These are phyloP conservation scores for apple (Malus domestica) DNA, from an alignment of 306 rosid genomes.

Conservation along the genomic window DNA sequence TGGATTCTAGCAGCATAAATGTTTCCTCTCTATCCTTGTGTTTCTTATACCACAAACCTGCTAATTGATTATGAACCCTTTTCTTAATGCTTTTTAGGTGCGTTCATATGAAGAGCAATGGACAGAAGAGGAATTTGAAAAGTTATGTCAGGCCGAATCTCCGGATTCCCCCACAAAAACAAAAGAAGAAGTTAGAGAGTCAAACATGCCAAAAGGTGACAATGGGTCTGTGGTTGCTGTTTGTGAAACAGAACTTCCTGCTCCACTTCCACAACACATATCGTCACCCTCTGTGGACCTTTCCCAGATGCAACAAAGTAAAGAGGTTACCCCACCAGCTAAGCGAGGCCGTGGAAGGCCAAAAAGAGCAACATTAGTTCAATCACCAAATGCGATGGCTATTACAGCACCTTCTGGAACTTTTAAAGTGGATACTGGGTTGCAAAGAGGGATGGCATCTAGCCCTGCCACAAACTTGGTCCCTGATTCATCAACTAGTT, in stretches of 20 bases:
- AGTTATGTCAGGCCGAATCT: slow-evolving; percentile 78
- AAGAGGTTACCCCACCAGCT: slow-evolving; percentile 69
- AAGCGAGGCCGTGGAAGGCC: slow-evolving; percentile 99
- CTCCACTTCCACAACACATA: slow-evolving; percentile 26
- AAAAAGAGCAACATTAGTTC: slow-evolving; percentile 56
- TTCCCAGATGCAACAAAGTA: slow-evolving; percentile 44
- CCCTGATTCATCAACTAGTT: slow-evolving; percentile 35
- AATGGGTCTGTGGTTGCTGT: slow-evolving; percentile 35
- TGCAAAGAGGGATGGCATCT: slow-evolving; percentile 35
- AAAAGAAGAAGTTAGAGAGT: slow-evolving; percentile 45
- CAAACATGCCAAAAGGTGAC: slow-evolving; percentile 29
- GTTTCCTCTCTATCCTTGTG: not conserved
- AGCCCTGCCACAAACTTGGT: slow-evolving; percentile 29
- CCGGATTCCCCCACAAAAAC: slow-evolving; percentile 54
- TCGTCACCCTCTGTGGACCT: slow-evolving; percentile 41
- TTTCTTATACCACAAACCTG: not conserved
- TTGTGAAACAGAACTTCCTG: slow-evolving; percentile 33
- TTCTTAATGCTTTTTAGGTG: slow-evolving; percentile 42
- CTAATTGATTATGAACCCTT: slow-evolving; percentile 3
- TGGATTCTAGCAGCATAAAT: slow-evolving; percentile 6
- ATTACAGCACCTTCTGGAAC: slow-evolving; percentile 43
- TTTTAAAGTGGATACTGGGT: slow-evolving; percentile 35
- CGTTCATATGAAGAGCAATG: slow-evolving; percentile 98
- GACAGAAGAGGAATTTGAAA: slow-evolving; percentile 99
- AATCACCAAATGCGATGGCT: slow-evolving; percentile 33